Evolutionary conservation across 768 basidiomycete species (phyloP), one percentile per base, ranked within the genome.

Genomic region (Asterophora parasitica): DNA sequence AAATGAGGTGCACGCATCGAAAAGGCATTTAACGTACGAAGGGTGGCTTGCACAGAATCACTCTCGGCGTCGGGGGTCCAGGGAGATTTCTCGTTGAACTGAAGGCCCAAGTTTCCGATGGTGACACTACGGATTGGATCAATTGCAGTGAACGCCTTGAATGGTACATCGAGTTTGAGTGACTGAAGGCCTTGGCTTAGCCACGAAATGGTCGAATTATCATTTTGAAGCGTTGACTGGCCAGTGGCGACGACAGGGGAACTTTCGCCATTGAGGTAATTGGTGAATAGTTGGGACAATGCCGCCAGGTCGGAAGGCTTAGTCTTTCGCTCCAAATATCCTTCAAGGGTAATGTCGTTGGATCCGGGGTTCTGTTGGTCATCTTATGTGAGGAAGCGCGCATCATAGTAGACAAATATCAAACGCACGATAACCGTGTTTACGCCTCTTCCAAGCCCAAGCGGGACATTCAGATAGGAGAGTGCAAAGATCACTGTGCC

Each of bases 401-500:
- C 4, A 31, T 12, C 30, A 30, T 30, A 10, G 8, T 3, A 9
- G 12, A 31, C n/a, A 12, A 31, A 9, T 12, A 2, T 4, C 12
- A 31, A 8, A 59, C 76, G 41, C 60, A 81, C 83, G 49, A 87
- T 72, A 10, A 64, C 56, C 2, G 78, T 78, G 46, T 80, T 69
- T 1, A 64, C 61, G 19, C 78, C 74, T 2, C 72, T 73, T 13
- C 84, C 84, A 20, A 64, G 63, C 23, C 85, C 85, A 36, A 87
- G 66, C 43, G 69, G 67, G 15, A 82, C 72, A 37, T 69, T 73
- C 35, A 79, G 60, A 62, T 85, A 88, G 16, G 68, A 66, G 20
- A 89, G 69, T 48, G 72, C 72, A 56, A 88, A 86, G 3, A 78
- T 65, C 5, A 83, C 78, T 0, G 82, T 83, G 27, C 85, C 86